A percentile compares a stretch with the other conserved stretches of the same genome.
phyloP scores from a whole-genome alignment of 2,329 filamentous ascomycete genomes.

The Penicillium sp. region DNA sequence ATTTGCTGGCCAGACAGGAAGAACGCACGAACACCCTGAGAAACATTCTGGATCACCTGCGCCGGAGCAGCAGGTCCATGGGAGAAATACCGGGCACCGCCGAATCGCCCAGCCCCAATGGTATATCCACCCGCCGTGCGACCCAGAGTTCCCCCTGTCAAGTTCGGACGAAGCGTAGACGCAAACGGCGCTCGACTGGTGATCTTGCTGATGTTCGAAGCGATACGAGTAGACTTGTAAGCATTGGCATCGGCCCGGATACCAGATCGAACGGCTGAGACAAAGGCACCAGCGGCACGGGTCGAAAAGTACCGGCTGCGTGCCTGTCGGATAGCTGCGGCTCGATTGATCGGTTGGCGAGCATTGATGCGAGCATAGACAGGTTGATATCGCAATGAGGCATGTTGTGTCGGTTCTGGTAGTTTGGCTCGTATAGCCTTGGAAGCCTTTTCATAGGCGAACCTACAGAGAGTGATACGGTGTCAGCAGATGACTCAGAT shows the following conservation, averaged over 20 bases:
- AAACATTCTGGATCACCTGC: slow-evolving; percentile 94
- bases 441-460: slow-evolving; percentile 53
- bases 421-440: slow-evolving; percentile 49
- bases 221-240: slow-evolving; percentile 61
- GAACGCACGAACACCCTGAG: slow-evolving; percentile 87
- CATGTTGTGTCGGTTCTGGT: slow-evolving; percentile 43
- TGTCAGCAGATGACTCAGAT: slow-evolving; percentile 31
- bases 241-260: slow-evolving; percentile 54
- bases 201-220: slow-evolving; percentile 62
- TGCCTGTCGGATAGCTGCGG: slow-evolving; percentile 65
- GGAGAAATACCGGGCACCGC: slow-evolving; percentile 84
- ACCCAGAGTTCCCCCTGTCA: slow-evolving; percentile 83
- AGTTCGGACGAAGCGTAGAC: slow-evolving; percentile 83
- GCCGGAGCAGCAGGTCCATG: slow-evolving; percentile 83
- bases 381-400: slow-evolving; percentile 60
- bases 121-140: slow-evolving; percentile 90
- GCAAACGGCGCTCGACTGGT: slow-evolving; percentile 83
- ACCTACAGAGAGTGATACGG: slow-evolving; percentile 36
- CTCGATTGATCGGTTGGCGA: slow-evolving; percentile 63
- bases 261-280: slow-evolving; percentile 50
- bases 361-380: slow-evolving; percentile 60
- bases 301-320: slow-evolving; percentile 68
- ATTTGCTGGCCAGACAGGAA: slow-evolving; percentile 88
- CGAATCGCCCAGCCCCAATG: slow-evolving; percentile 67
- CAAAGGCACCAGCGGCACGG: slow-evolving; percentile 53